phyloP scores from a whole-genome alignment of 2,329 filamentous ascomycete species.

The Cytospora mali region DNA sequence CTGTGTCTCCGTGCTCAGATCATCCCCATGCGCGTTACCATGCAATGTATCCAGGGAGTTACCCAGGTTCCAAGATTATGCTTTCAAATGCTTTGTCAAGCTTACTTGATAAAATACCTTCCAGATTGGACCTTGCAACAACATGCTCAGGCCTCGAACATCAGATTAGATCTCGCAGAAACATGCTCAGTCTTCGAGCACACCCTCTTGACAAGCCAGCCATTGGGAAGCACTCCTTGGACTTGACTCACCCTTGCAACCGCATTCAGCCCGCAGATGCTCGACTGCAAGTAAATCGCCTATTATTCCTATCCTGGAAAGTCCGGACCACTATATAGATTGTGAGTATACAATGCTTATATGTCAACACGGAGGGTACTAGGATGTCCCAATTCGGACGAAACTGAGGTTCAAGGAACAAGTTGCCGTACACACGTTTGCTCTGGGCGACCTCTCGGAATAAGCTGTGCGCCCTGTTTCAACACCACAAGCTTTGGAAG shows the following conservation, averaged over 20 bases:
- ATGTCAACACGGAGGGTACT: slow-evolving; percentile 13
- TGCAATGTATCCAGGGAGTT: background rate
- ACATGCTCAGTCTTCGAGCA: background rate
- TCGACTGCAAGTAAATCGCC: background rate
- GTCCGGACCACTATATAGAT: background rate
- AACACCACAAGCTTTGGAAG: background rate
- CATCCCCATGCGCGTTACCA: background rate
- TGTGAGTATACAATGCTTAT: slow-evolving; percentile 5
- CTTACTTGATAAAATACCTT: slow-evolving; percentile 19
- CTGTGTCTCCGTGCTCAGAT: slow-evolving; percentile 12
- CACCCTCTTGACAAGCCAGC: slow-evolving; percentile 6
- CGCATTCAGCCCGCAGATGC: background rate
- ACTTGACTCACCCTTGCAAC: slow-evolving; percentile 9
- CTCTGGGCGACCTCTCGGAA: background rate
- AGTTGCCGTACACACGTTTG: background rate
- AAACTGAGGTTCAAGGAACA: background rate
- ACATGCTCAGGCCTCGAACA: background rate
- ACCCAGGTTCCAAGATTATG: slow-evolving; percentile 6
- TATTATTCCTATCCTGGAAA: slow-evolving; percentile 8
- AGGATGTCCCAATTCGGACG: background rate
- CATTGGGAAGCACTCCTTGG: slow-evolving; percentile 4
- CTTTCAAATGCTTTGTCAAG: slow-evolving; percentile 20
- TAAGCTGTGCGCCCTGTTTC: background rate
- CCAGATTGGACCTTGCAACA: slow-evolving; percentile 9
- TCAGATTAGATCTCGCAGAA: slow-evolving; percentile 3